A percentile compares a stretch with the other conserved stretches of the same genome.
These are phyloP conservation scores for Panus rudis DNA, from an alignment of 768 basidiomycete species.

Conservation along the genomic window DNA sequence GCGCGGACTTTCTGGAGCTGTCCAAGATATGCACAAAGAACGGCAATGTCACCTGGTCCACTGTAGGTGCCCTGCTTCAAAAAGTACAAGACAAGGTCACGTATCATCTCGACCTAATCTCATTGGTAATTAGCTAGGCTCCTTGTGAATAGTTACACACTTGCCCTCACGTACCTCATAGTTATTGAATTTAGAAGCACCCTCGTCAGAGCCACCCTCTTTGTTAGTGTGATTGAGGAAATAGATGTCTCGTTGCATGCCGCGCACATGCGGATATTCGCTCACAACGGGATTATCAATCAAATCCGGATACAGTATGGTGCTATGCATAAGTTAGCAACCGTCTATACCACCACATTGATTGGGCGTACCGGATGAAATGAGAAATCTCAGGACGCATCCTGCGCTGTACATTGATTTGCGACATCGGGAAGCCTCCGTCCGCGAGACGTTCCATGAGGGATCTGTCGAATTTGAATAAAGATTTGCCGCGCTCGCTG, in stretches of 20 bases:
- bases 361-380: constrained; percentile 40
- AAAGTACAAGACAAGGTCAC: constrained; percentile 47
- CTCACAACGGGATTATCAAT: constrained; percentile 49
- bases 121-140: background rate
- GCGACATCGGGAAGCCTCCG: constrained; percentile 57
- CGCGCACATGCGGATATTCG: constrained; percentile 49
- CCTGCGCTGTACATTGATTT: constrained; percentile 63
- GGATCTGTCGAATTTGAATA: constrained; percentile 46
- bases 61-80: constrained; percentile 44
- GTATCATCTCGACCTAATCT: constrained; percentile 36
- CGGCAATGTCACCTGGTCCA: constrained; percentile 42
- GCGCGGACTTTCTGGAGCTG: constrained; percentile 41
- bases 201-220: constrained; percentile 58
- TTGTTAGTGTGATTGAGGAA: constrained; percentile 57
- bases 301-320: constrained; percentile 46
- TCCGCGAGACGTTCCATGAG: constrained; percentile 67
- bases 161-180: constrained; percentile 45
- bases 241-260: constrained; percentile 57
- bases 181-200: constrained; percentile 55
- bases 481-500: constrained; percentile 40
- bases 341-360: background rate
- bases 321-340: background rate
- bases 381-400: constrained; percentile 69
- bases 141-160: background rate
- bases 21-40: constrained; percentile 48